Base-by-base conservation (phyloP, 75 land plant genomes). In the Cryptomeria japonica region DNA sequence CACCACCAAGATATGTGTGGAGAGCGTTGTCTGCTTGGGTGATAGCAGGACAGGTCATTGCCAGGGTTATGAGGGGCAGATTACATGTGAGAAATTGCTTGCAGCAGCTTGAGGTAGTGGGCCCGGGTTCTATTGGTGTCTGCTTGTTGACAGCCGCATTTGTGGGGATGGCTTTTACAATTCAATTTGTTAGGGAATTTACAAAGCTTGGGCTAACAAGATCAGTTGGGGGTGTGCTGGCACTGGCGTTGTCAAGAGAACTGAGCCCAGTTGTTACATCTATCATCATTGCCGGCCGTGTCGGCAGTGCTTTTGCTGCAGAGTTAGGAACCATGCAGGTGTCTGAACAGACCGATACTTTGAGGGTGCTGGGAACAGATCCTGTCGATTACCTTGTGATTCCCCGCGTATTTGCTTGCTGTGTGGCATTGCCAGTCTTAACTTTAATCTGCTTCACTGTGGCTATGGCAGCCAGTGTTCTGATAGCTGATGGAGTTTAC, bases 241-340 rank as follows among this genome's bases (percentile, higher is more conserved):
- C 99, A 15, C 90, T 97, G 19, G 97, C 99, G 28, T 90, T 97
- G 86, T 93, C 98, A 79, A 88, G 99, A 79, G 99, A 97, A 91
- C 92, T 97, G 46, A 94, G 95, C 68, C 99, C 99, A 37, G 98
- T 97, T 9, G 93, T 97, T 34, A 96, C 99, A 61, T 88, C 99
- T 64, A 91, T 97, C 82, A 94, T 97, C 39, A 89, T 94, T 86
- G 97, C 98, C 6, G 98, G 99, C 31, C 92, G 99, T 39, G 93
- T 97, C 42, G 99, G 99, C 16, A 91, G 93, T 90, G 96, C 97
- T 41, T 97, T 95, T 89, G 99, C 99, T 80, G 99, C 98, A 44
- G 99, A 97, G 92, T 92, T 97, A 44, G 99, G 97, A 1, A 97
- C 99, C 39, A 97, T 97, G 99, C 99, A 97, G 90, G 99, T 97